Base-by-base conservation (phyloP, 129 eudicot species). In the Pulicaria dysenterica region DNA sequence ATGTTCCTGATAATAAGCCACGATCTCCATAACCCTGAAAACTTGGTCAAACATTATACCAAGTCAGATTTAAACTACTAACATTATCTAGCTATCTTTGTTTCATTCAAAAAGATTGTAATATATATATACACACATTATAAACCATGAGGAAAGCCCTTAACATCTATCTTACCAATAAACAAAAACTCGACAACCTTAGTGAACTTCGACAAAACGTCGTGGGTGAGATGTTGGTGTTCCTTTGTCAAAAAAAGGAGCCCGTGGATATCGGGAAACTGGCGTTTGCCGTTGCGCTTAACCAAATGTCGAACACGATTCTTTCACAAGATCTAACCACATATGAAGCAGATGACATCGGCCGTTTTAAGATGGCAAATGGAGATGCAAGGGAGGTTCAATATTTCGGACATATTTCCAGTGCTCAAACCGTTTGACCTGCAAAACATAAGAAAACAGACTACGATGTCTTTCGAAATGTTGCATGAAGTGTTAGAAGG, bases 341-440 rank as follows among this genome's bases (percentile, higher is more conserved):
- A 39, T 79, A 66, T 2, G 78, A 45, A 19, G 78, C 79, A 0
- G 77, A 82, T 8, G 73, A 59, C 31, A 57, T 75, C 1, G 45
- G 60, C 6, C 88, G 85, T 74, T 74, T 86, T 39, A 78, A 73
- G 67, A 66, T 53, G 49, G 64, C 81, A 3, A 4, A 75, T 87
- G 85, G 87, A 78, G 53, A 81, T 82, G 41, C 82, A 69, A 10
- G 88, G 86, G 11, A 83, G 73, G 81, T 84, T 87, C 24, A 90
- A 87, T 39, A 38, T 83, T 1, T 81, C 84, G 0, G 96, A 90
- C 24, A 75, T 58, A 9, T 83, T 87, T 62, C 88, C 90, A 8
- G 16, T 78, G 43, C 15, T 90, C 37, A 87, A 71, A 50, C 79
- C 70, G 13, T 60, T 87, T 54, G 92, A 89, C 45, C 86, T 83